Conservation (phyloP, 805 yeast species). For the Sugiyamaella americana region DNA sequence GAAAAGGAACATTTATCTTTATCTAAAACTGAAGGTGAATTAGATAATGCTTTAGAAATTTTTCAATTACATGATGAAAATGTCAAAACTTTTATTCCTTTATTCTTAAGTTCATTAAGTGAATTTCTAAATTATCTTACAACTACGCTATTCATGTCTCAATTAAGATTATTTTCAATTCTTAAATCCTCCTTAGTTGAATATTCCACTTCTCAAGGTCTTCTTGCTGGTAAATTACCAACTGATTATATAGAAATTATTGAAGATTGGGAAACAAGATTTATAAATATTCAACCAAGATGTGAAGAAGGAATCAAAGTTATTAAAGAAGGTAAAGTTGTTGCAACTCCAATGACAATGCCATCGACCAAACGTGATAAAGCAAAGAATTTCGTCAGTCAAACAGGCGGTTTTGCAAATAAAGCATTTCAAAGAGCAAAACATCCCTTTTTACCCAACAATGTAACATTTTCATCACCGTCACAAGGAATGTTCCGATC, state of each 20-base stretch:
- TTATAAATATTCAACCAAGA: constrained; percentile 23
- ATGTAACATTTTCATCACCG: constrained; percentile 22
- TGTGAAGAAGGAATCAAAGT: constrained; percentile 25
- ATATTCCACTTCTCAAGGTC: constrained; percentile 26
- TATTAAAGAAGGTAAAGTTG: constrained; percentile 26
- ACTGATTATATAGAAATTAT: constrained; percentile 18
- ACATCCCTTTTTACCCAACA: constrained; percentile 14
- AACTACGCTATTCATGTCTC: constrained; percentile 25
- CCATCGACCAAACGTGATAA: constrained; percentile 17
- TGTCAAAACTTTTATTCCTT: constrained; percentile 27
- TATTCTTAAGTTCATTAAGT: constrained; percentile 23
- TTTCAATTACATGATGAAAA: constrained; percentile 29
- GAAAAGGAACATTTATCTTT: constrained; percentile 28
- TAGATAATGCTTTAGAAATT: constrained; percentile 28
- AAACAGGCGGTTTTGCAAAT: constrained; percentile 16
- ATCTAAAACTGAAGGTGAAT: constrained; percentile 25
- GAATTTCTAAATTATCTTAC: constrained; percentile 31
- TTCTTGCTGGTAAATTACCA: constrained; percentile 7
- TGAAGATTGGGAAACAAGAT: constrained; percentile 28
- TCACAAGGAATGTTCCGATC: constrained; percentile 25
- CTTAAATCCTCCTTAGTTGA: constrained; percentile 17
- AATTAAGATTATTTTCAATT: constrained; percentile 25
- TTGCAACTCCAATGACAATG: constrained; percentile 23
- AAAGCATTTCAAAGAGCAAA: constrained; percentile 14
- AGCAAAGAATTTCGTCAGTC: constrained; percentile 32